Conservation (phyloP, 441 rosid genomes). For the California macrophylla region DNA sequence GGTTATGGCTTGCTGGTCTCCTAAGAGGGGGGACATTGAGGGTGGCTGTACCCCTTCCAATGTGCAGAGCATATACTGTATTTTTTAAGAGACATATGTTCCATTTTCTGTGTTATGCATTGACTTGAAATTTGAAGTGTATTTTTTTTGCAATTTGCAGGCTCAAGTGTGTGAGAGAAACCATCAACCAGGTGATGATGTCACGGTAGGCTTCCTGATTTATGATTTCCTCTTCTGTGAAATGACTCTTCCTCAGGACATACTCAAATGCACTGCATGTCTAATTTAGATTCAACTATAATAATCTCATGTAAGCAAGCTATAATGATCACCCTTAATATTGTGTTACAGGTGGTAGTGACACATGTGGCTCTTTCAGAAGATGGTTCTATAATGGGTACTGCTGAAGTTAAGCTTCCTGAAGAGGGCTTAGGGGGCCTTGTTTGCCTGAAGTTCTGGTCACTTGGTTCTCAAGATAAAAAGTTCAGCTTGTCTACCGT, state of each 20-base stretch:
- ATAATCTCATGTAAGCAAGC: not conserved
- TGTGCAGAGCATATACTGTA: not conserved
- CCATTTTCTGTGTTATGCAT: not conserved
- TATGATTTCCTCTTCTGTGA: slow-evolving; percentile 9
- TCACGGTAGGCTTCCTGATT: slow-evolving; percentile 47
- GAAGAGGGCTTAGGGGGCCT: slow-evolving; percentile 88
- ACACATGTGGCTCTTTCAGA: slow-evolving; percentile 61
- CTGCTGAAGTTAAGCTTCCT: slow-evolving; percentile 75
- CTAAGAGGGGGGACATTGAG: not conserved
- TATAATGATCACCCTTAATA: slow-evolving; percentile 11
- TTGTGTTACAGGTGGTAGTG: slow-evolving; percentile 48
- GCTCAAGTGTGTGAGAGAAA: slow-evolving; percentile 91
- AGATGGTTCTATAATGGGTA: slow-evolving; percentile 80
- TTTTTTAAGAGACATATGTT: not conserved
- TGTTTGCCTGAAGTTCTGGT: slow-evolving; percentile 85
- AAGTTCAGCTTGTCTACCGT: slow-evolving; percentile 67
- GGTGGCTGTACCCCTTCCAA: not conserved
- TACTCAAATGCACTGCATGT: not conserved
- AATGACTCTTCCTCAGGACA: not conserved
- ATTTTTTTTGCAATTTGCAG: slow-evolving; percentile 30
- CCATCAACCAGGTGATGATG: slow-evolving; percentile 87
- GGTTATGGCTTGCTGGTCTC: slow-evolving; percentile 6
- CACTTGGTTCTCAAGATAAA: slow-evolving; percentile 41
- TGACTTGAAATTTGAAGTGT: slow-evolving; percentile 21
- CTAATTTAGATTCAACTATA: not conserved